These are phyloP conservation scores for Camillea tinctor DNA, from an alignment of 2,329 filamentous ascomycete species.

Conservation along the genomic window DNA sequence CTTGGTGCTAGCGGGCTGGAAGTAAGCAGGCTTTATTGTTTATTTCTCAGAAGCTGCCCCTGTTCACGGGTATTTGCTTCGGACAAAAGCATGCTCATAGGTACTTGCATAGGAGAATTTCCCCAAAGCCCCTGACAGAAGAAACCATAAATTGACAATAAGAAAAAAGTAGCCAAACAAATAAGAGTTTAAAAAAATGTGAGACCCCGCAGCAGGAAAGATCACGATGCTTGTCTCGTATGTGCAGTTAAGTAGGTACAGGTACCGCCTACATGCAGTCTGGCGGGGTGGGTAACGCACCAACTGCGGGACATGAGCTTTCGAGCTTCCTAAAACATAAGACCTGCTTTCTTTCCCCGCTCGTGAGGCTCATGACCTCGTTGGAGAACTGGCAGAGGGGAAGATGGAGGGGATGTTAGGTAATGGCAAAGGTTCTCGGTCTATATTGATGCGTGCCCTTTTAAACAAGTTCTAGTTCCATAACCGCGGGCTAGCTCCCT, in stretches of 20 bases:
- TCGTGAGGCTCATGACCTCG: slow-evolving; percentile 15
- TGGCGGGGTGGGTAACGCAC: background rate
- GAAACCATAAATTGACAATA: background rate
- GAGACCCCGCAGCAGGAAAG: background rate
- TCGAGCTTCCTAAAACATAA: slow-evolving; percentile 18
- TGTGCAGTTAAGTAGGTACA: background rate
- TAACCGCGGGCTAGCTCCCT: too few species aligned
- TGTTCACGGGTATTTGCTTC: background rate
- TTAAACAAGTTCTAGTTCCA: too few species aligned
- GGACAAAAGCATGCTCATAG: background rate
- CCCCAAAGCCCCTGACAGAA: background rate
- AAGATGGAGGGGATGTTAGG: too few species aligned
- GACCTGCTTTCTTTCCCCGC: slow-evolving; percentile 15
- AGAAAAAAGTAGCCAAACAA: background rate
- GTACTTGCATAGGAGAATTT: background rate
- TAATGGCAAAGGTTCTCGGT: too few species aligned
- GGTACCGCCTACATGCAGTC: background rate
- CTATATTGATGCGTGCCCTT: too few species aligned
- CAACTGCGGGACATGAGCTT: background rate
- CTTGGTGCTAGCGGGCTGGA: background rate
- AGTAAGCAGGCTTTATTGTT: background rate
- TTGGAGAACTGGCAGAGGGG: too few species aligned
- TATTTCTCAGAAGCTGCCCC: background rate
- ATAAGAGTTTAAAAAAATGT: background rate
- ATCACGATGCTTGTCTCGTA: background rate